These are phyloP conservation scores for Kurtzmaniella quercitrusa DNA, from an alignment of 1,139 yeast genomes.

Conservation along the genomic window DNA sequence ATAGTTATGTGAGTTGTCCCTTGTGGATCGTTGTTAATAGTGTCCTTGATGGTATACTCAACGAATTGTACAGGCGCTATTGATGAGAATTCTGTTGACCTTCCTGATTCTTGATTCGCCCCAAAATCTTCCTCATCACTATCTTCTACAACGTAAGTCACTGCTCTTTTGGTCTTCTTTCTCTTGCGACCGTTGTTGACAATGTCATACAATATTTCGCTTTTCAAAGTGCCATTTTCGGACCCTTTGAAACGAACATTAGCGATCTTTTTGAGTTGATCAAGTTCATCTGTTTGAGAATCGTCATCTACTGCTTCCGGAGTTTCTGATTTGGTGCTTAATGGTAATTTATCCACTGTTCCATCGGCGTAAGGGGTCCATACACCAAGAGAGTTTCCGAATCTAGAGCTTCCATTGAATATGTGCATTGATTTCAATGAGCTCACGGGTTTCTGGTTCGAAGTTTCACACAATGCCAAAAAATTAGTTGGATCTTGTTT, in stretches of 20 bases:
- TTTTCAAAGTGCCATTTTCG: conserved; percentile 24
- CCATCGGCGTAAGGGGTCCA: conserved; percentile 73
- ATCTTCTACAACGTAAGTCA: conserved; percentile 9
- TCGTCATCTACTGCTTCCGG: conserved; percentile 8
- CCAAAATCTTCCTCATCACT: conserved; percentile 15
- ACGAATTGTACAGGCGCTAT: conserved; percentile 53
- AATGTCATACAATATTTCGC: conserved; percentile 35
- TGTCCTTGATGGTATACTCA: conserved; percentile 38
- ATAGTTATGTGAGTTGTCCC: conserved; percentile 33
- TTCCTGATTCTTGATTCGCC: conserved; percentile 16
- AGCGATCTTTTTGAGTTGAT: conserved; percentile 34
- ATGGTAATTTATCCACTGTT: conserved; percentile 57
- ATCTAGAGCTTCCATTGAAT: conserved; percentile 57
- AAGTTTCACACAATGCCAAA: conserved; percentile 20
- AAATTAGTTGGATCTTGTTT: conserved; percentile 33
- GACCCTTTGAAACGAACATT: conserved; percentile 58
- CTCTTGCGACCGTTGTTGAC: conserved; percentile 14
- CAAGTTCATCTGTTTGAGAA: conserved; percentile 8
- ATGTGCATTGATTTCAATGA: conserved; percentile 53
- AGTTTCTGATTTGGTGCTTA: conserved; percentile 13
- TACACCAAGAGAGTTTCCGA: conserved; percentile 55
- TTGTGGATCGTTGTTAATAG: conserved; percentile 10
- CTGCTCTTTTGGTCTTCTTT: conserved; percentile 9
- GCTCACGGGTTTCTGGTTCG: conserved; percentile 44
- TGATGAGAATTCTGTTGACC: conserved; percentile 38